These are phyloP conservation scores for Saksenaea oblongispora DNA, from an alignment of 371 early-diverging fungal genomes.

Conservation along the genomic window DNA sequence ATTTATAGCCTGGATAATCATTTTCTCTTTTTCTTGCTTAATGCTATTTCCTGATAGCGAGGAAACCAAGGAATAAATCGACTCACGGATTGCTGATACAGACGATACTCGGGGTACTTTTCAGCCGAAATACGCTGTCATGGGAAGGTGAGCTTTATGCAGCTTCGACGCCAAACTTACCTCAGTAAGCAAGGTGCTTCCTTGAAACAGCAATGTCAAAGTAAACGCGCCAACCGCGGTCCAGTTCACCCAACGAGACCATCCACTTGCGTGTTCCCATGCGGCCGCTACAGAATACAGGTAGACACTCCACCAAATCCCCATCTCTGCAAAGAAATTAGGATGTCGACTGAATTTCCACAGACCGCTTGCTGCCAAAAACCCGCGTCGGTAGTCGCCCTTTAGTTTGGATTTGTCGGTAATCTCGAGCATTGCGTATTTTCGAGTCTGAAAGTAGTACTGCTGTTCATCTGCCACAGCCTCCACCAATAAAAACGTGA, in stretches of 20 bases:
- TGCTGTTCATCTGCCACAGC: conserved; percentile 84
- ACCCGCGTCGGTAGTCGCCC: conserved; percentile 63
- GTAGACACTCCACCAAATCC: conserved; percentile 67
- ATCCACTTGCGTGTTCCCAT: conserved; percentile 12
- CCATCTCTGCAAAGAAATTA: conserved; percentile 80
- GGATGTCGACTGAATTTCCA: conserved; percentile 81
- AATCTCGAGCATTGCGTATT: conserved; percentile 46
- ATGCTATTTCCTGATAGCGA: background rate
- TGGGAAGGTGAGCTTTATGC: background rate
- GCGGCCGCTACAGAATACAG: conserved; percentile 59
- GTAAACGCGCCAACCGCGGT: conserved; percentile 55
- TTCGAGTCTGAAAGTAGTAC: conserved; percentile 74
- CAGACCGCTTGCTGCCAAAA: conserved; percentile 68
- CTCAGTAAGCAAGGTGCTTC: conserved; percentile 79
- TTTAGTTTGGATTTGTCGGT: conserved; percentile 25
- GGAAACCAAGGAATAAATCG: conserved; percentile 65
- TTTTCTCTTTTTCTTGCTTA: background rate
- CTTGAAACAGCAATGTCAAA: conserved; percentile 73
- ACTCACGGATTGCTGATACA: conserved; percentile 63
- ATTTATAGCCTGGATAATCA: background rate
- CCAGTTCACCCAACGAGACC: conserved; percentile 48
- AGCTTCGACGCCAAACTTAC: conserved; percentile 19
- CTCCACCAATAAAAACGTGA: conserved; percentile 58
- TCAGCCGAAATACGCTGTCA: conserved; percentile 50
- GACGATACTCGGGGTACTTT: conserved; percentile 77